phyloP scores from a whole-genome alignment of 306 rosid genomes.

The Sindora glabra region DNA sequence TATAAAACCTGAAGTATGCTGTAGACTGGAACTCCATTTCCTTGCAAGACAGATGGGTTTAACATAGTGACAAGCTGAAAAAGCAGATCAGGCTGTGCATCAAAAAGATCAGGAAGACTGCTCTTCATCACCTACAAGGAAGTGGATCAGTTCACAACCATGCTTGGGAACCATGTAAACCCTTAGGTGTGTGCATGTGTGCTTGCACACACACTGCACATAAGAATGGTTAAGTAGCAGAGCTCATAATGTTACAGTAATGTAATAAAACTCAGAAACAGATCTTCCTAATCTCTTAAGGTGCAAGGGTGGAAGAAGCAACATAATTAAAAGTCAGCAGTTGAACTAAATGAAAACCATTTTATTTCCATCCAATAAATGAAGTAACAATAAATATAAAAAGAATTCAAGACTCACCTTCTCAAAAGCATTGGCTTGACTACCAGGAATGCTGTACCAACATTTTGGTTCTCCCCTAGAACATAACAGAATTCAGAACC shows the following conservation, averaged over 20 bases:
- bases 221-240: too few species aligned
- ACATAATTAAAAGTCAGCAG: not conserved
- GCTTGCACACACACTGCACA: too few species aligned
- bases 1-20: slow-evolving; percentile 71
- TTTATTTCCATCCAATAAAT: not conserved
- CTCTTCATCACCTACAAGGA: slow-evolving; percentile 81
- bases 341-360: not conserved
- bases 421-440: slow-evolving; percentile 78
- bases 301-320: slow-evolving; percentile 9
- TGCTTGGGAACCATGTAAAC: not conserved
- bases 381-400: slow-evolving; percentile 4
- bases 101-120: slow-evolving; percentile 97
- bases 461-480: slow-evolving; percentile 98
- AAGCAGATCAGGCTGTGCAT: slow-evolving; percentile 93
- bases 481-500: slow-evolving; percentile 26
- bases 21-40: slow-evolving; percentile 82
- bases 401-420: slow-evolving; percentile 44
- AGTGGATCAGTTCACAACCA: slow-evolving; percentile 4
- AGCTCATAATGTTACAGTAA: too few species aligned
- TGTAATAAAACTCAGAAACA: too few species aligned
- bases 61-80: slow-evolving; percentile 98
- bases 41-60: slow-evolving; percentile 93
- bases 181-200: too few species aligned
- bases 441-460: slow-evolving; percentile 98
- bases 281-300: too few species aligned